Evolutionary conservation across 73 alveolate species (phyloP).

Genomic region (Paramecium biaurelia): DNA sequence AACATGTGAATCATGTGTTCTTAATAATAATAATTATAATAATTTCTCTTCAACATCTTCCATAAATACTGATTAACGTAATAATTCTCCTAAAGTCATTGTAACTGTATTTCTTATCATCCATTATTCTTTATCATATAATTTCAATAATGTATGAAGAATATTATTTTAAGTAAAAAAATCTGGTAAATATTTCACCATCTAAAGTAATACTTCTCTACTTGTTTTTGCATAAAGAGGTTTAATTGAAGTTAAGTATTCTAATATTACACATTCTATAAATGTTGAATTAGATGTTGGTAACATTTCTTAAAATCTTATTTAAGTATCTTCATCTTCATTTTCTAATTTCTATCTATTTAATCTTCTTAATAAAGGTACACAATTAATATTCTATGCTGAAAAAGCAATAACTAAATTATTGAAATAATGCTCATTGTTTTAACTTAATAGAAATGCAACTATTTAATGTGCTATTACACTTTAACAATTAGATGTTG

Average conservation of each 20-base stretch:
- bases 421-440: background rate
- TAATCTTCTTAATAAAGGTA: background rate
- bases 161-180: background rate
- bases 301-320: background rate
- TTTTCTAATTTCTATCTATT: background rate
- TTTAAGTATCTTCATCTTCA: background rate
- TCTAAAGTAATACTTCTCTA: background rate
- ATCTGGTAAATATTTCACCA: background rate
- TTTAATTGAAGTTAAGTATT: background rate
- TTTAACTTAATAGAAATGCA: background rate
- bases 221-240: background rate
- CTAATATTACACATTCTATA: background rate
- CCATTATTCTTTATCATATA: background rate
- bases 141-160: background rate
- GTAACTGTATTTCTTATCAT: constrained; percentile 5
- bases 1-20: constrained; percentile 26
- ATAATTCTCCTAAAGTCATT: background rate
- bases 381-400: background rate
- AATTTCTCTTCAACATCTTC: background rate
- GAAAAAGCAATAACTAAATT: background rate
- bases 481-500: background rate
- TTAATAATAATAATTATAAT: background rate
- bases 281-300: background rate
- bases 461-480: background rate
- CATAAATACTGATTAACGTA: background rate